A percentile compares a stretch with the other conserved stretches of the same genome.
Evolutionary conservation across 2,329 filamentous ascomycete genomes (phyloP).

Genomic region (Boeremia lycopersici): DNA sequence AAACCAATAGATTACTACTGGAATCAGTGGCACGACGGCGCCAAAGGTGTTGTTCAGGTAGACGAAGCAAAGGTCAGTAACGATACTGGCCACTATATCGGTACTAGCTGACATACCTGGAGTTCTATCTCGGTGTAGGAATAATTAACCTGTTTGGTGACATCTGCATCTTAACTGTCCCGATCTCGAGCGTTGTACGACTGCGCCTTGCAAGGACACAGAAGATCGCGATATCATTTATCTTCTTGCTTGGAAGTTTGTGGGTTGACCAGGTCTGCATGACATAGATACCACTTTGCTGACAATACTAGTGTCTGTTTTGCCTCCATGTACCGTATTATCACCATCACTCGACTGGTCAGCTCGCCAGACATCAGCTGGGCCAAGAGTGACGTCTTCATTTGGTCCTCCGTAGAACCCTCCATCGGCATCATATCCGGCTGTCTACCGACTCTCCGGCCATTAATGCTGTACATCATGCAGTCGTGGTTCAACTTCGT

Average conservation of each 20-base stretch:
- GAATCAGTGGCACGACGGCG: slow-evolving; percentile 28
- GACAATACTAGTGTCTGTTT: slow-evolving; percentile 27
- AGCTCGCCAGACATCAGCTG: slow-evolving; percentile 30
- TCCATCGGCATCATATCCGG: slow-evolving; percentile 36
- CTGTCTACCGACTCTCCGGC: slow-evolving; percentile 32
- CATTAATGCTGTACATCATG: slow-evolving; percentile 23
- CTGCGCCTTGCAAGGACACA: slow-evolving; percentile 26
- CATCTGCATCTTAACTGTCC: slow-evolving; percentile 22
- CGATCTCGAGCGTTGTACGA: slow-evolving; percentile 16
- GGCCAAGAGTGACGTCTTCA: slow-evolving; percentile 38
- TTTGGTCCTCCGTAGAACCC: slow-evolving; percentile 35
- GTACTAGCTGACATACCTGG: neutral
- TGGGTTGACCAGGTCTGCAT: slow-evolving; percentile 7
- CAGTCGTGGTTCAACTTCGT: slow-evolving; percentile 17
- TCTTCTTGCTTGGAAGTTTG: slow-evolving; percentile 36
- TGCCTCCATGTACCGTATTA: slow-evolving; percentile 35
- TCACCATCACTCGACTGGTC: slow-evolving; percentile 29
- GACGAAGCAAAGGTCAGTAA: slow-evolving; percentile 27
- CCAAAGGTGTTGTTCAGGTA: slow-evolving; percentile 21
- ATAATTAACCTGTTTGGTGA: slow-evolving; percentile 36
- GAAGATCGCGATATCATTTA: slow-evolving; percentile 31
- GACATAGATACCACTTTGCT: neutral
- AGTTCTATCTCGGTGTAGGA: slow-evolving; percentile 34
- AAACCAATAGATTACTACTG: slow-evolving; percentile 27
- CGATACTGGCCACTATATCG: neutral